Percentiles rank a stretch among this genome's conserved stretches.
Conservation (phyloP, 768 basidiomycete genomes). For the Fomitopsis pulvina region DNA sequence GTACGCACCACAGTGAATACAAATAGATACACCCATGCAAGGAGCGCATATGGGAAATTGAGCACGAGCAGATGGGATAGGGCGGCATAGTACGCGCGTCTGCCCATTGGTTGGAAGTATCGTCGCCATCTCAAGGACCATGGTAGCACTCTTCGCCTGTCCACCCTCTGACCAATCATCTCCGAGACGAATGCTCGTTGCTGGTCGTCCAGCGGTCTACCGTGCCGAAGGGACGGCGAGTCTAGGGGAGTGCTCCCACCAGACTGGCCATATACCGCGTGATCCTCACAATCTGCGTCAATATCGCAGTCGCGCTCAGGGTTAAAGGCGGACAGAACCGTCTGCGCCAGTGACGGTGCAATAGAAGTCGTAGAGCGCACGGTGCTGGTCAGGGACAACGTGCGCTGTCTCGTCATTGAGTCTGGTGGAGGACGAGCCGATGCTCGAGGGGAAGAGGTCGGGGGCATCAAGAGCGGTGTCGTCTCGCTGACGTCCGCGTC, state of each 20-base stretch:
- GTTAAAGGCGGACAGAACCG: slow-evolving; percentile 61
- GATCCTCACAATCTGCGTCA: slow-evolving; percentile 29
- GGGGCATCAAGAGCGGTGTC: slow-evolving; percentile 38
- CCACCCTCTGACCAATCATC: slow-evolving; percentile 7
- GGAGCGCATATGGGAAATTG: slow-evolving; percentile 74
- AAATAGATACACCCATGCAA: slow-evolving; percentile 76
- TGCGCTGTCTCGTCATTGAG: slow-evolving; percentile 35
- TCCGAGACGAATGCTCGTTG: slow-evolving; percentile 13
- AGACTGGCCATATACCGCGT: slow-evolving; percentile 20
- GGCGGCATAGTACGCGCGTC: slow-evolving; percentile 53
- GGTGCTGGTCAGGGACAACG: slow-evolving; percentile 53
- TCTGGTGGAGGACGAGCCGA: slow-evolving; percentile 8
- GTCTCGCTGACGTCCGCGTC: slow-evolving; percentile 35
- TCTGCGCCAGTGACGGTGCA: slow-evolving; percentile 63
- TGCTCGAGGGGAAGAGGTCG: slow-evolving; percentile 14
- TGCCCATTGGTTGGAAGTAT: slow-evolving; percentile 61
- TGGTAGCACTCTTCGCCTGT: slow-evolving; percentile 4
- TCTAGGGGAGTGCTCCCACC: slow-evolving; percentile 13
- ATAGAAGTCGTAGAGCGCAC: slow-evolving; percentile 38
- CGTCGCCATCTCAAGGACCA: slow-evolving; percentile 33
- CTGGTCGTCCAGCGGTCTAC: slow-evolving; percentile 4
- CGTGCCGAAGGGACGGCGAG: slow-evolving; percentile 8
- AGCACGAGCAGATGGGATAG: slow-evolving; percentile 64
- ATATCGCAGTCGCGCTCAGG: slow-evolving; percentile 39
- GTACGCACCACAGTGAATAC: slow-evolving; percentile 70